Evolutionary conservation across 306 rosid genomes (phyloP).

Genomic region (Citrullus colocynthis): DNA sequence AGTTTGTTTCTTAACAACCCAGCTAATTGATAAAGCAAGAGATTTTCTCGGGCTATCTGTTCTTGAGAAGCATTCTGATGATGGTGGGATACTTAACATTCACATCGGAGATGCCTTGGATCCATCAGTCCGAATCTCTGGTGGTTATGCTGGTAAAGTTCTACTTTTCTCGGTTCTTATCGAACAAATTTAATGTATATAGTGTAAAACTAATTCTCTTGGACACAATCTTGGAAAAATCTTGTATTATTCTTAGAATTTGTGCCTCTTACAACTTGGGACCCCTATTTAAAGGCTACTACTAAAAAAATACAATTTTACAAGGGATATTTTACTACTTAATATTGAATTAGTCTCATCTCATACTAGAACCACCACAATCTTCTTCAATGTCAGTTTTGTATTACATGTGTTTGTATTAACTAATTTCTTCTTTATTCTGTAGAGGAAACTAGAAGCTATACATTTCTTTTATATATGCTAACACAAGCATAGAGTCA

Average conservation of each 20-base stretch:
- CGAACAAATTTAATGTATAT: neutral
- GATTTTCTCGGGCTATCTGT: slow-evolving; percentile 58
- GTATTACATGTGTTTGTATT: neutral
- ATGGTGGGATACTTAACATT: slow-evolving; percentile 69
- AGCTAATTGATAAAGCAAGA: slow-evolving; percentile 89
- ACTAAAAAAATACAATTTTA: neutral
- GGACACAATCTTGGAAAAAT: too few relatives aligned
- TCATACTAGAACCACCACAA: neutral
- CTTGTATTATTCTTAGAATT: too few relatives aligned
- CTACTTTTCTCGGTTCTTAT: slow-evolving; percentile 8
- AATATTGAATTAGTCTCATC: neutral
- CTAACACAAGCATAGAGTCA: neutral
- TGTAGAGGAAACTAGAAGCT: neutral
- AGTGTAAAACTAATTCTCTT: too few relatives aligned
- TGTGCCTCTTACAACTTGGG: too few relatives aligned
- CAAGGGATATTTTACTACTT: neutral
- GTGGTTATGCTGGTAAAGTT: slow-evolving; percentile 75
- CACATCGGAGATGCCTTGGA: slow-evolving; percentile 66
- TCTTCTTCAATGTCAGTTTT: neutral
- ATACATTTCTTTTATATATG: neutral
- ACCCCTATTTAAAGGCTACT: neutral
- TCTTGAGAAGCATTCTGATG: slow-evolving; percentile 62
- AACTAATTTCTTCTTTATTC: neutral
- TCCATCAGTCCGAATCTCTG: slow-evolving; percentile 37
- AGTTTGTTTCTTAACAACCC: slow-evolving; percentile 12